Base-by-base conservation (phyloP, 2,329 filamentous ascomycete genomes). In the Arthrinium puccinioides region DNA sequence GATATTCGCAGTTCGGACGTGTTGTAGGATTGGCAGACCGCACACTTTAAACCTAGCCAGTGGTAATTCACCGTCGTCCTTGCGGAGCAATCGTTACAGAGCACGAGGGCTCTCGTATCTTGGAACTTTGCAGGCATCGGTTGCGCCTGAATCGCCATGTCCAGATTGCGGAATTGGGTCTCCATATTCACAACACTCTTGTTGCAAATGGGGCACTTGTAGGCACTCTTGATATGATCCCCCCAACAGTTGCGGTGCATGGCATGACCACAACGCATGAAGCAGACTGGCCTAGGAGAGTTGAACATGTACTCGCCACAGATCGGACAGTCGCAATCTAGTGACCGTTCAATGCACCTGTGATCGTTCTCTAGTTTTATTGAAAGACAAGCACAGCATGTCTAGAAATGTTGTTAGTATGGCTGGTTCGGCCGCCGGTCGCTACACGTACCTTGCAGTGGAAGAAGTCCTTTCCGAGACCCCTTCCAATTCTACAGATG, bases 181-280 rank as follows among this genome's bases (percentile, higher is more conserved):
- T 96, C 90, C 90, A 98, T 98, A 55, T 97, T 97, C 47, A 87
- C 79, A n/a, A 94, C 83, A 46, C 86, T 95, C 61, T 92, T 94
- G 64, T 84, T 94, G 72, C 92, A 98, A 33, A 96, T 88, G 1
- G 90, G 92, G 53, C 92, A 98, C 54, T 90, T 94, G 66, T 97
- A 98, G 6, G 89, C 94, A 4, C 79, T 81, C 51, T 82, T 82
- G 69, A 94, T 89, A 56, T 95, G 85, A 50, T 92, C 78, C 31
- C 86, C 78, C 54, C 94, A 92, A 62, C 92, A 98, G 41, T 77
- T 78, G 51, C 84, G 82, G 61, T 98, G 92, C 56, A 98, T 94
- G 54, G 90, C 94, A 58, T 98, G 92, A 3, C 92, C 92, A 58
- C 92, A 98, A 26, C 79, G 77, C 84, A 98, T 92, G 54, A 94